phyloP scores from a whole-genome alignment of 768 basidiomycete genomes.

The Hebeloma cylindrosporum region DNA sequence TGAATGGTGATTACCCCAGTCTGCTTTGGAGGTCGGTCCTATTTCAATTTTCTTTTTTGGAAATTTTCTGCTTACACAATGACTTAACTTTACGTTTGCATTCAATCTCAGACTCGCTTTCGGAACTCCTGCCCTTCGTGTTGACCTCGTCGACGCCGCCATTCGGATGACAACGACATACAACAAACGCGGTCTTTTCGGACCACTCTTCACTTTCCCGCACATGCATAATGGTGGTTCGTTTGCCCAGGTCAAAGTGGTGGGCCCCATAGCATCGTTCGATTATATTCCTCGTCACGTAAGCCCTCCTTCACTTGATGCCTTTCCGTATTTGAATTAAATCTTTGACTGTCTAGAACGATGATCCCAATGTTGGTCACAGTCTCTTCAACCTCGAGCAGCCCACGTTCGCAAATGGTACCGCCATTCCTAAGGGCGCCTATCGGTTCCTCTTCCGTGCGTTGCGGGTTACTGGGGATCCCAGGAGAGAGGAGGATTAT shows the following conservation, averaged over 20 bases:
- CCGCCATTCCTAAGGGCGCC: conserved; percentile 38
- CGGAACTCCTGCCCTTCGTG: conserved; percentile 44
- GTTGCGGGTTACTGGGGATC: conserved; percentile 40
- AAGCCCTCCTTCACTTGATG: conserved; percentile 26
- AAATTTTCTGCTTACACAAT: too few species aligned
- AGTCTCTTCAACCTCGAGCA: conserved; percentile 27
- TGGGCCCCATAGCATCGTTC: conserved; percentile 47
- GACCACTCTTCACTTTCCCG: conserved; percentile 38
- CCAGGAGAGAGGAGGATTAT: conserved; percentile 38
- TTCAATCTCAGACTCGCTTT: conserved; percentile 41
- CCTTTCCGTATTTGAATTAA: too few species aligned
- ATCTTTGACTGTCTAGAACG: conserved; percentile 14
- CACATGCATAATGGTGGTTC: conserved; percentile 29
- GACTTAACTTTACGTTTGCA: neutral
- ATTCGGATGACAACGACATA: conserved; percentile 39
- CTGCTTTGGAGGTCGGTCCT: conserved; percentile 35
- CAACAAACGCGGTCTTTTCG: conserved; percentile 21
- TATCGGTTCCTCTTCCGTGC: conserved; percentile 42
- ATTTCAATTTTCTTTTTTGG: too few species aligned
- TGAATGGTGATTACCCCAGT: conserved; percentile 38
- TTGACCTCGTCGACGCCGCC: conserved; percentile 46
- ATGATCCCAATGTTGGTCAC: conserved; percentile 20
- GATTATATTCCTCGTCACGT: conserved; percentile 47
- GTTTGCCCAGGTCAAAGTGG: conserved; percentile 35
- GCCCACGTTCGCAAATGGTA: conserved; percentile 42